phyloP scores from a whole-genome alignment of 495 filamentous ascomycete species.

The Bathelium albidoporum region DNA sequence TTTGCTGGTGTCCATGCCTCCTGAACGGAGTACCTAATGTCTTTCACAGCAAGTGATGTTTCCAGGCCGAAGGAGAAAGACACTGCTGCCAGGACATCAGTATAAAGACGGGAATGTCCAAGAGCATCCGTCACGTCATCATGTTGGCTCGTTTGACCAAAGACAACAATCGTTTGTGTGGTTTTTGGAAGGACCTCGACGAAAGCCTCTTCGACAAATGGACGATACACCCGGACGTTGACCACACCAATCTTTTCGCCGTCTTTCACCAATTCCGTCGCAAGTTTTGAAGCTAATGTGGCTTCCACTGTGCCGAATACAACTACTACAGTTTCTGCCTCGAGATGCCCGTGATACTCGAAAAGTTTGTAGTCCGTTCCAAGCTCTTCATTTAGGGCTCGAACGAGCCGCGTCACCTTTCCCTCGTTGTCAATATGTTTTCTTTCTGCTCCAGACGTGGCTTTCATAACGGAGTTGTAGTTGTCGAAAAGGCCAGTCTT shows the following conservation, averaged over 20 bases:
- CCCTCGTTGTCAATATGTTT: conserved; percentile 64
- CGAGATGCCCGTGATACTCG: conserved; percentile 81
- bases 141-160: conserved; percentile 51
- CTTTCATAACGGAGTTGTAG: conserved; percentile 58
- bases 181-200: conserved; percentile 66
- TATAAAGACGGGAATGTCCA: conserved; percentile 71
- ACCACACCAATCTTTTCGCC: conserved; percentile 74
- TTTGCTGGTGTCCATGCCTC: conserved; percentile 72
- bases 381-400: conserved; percentile 80
- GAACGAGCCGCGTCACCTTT: conserved; percentile 63
- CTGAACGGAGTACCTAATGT: conserved; percentile 81
- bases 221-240: conserved; percentile 85
- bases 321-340: conserved; percentile 70
- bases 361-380: conserved; percentile 87
- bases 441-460: conserved; percentile 46
- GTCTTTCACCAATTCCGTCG: conserved; percentile 55
- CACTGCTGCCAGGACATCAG: conserved; percentile 76
- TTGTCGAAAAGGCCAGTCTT: conserved; percentile 56
- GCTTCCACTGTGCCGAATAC: conserved; percentile 88
- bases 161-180: conserved; percentile 57
- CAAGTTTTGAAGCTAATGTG: conserved; percentile 73
- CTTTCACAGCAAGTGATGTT: conserved; percentile 51
- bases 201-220: conserved; percentile 91
- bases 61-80: conserved; percentile 53
- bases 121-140: conserved; percentile 53